Evolutionary conservation across 2,329 filamentous ascomycete genomes (phyloP).

Genomic region (Alternaria burnsii): DNA sequence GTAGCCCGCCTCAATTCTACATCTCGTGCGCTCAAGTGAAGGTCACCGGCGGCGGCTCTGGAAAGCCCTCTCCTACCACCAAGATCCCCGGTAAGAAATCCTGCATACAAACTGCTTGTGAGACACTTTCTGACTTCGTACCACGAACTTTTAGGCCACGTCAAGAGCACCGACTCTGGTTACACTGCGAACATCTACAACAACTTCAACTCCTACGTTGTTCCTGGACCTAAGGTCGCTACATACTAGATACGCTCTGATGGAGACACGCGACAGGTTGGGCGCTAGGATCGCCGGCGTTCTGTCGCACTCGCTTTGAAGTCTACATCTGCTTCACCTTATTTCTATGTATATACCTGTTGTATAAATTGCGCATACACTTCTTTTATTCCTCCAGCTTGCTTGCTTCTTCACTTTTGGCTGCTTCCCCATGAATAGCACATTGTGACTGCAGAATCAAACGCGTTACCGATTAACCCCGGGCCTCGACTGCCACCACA

Average conservation of each 20-base stretch:
- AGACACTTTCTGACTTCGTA: background rate
- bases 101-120: background rate
- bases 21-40: constrained; percentile 58
- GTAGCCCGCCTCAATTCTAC: constrained; percentile 39
- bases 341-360: constrained; percentile 22
- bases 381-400: background rate
- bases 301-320: background rate
- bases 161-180: constrained; percentile 46
- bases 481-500: background rate
- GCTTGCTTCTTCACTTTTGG: background rate
- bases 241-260: constrained; percentile 38
- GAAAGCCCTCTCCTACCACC: background rate
- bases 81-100: background rate
- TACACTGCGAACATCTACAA: constrained; percentile 52
- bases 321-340: background rate
- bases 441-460: constrained; percentile 4
- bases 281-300: background rate
- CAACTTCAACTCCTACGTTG: constrained; percentile 48
- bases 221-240: constrained; percentile 49
- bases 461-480: background rate
- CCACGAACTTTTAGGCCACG: constrained; percentile 17
- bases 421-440: background rate
- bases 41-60: constrained; percentile 51
- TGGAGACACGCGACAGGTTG: background rate
- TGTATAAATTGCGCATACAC: background rate